Base-by-base conservation (phyloP, 805 yeast species). In the Lachancea sp. region DNA sequence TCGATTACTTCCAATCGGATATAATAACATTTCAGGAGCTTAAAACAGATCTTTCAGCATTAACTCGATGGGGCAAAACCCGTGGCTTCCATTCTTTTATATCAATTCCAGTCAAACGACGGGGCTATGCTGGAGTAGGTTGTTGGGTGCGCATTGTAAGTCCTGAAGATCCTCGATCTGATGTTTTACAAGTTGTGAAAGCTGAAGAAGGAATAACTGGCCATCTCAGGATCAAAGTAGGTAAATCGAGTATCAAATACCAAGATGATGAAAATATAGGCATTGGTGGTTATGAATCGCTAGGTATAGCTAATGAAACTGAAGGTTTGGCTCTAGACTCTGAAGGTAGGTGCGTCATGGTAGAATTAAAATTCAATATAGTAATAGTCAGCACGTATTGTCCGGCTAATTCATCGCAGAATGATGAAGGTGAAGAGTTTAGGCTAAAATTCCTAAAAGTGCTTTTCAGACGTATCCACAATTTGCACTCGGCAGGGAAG, bases 181-280 rank as follows among this genome's bases (percentile, higher is more conserved):
- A 57, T 15, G 56, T 70, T 2, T 55, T 88, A 19, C 63, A 69
- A 2, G 86, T 87, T 1, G 37, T 73, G 2, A 77, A 74, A 47
- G 96, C 89, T 0, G 97, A 92, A 56, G 96, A 90, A 60, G 98
- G 98, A 0, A 67, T 92, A 6, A 83, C 96, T 0, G 98, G 97
- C 0, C 63, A 65, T 1, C 36, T 68, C 18, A 46, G 39, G 8
- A 46, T 59, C 1, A 59, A 51, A 36, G 50, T 49, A 8, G 50
- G 60, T 1, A 45, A 45, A 36, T 13, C 32, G 6, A 31, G 41
- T 13, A 46, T 49, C 35, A 34, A 48, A 19, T 59, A 56, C 39
- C 52, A 52, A 34, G 60, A 52, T 12, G 48, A 49, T 21, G 31
- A 43, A 3, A 24, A 17, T 5, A 16, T 51, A 12, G 55, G 72